phyloP scores from a whole-genome alignment of 352 stramenopile genomes.

The Pythium oligandrum region DNA sequence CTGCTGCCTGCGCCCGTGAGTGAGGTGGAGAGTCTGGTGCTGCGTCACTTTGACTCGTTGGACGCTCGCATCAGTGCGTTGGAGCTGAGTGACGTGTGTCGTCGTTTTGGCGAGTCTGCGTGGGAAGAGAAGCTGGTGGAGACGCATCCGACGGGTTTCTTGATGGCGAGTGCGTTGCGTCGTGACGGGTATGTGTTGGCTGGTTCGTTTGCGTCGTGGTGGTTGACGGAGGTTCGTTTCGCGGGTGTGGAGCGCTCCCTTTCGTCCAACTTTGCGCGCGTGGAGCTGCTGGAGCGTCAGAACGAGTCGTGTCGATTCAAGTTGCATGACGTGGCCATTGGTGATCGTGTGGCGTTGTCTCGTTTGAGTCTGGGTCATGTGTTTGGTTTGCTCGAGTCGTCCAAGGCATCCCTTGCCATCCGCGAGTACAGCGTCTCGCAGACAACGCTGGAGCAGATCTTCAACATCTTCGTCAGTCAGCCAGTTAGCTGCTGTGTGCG shows the following conservation, averaged over 20 bases:
- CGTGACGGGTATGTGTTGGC: too few relatives aligned
- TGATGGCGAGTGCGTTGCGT: too few relatives aligned
- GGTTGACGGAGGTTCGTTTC: constrained; percentile 24
- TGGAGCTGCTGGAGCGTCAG: constrained; percentile 39
- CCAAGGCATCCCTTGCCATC: constrained; percentile 15
- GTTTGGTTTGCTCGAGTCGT: constrained; percentile 38
- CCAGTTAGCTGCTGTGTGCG: neutral
- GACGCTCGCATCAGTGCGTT: too few relatives aligned
- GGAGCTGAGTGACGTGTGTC: too few relatives aligned
- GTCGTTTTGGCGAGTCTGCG: too few relatives aligned
- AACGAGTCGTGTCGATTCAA: constrained; percentile 50
- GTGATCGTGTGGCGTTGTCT: neutral
- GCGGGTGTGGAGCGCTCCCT: constrained; percentile 20
- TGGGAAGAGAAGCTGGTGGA: too few relatives aligned
- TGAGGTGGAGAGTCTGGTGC: constrained; percentile 1
- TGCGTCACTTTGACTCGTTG: too few relatives aligned
- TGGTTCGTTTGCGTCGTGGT: too few relatives aligned
- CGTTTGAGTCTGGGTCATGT: constrained; percentile 20
- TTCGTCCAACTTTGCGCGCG: constrained; percentile 20
- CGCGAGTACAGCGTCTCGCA: constrained; percentile 69
- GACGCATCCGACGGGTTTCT: too few relatives aligned
- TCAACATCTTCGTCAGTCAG: constrained; percentile 20
- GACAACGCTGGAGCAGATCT: constrained; percentile 79
- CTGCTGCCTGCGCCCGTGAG: neutral
- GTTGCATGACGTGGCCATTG: constrained; percentile 10